phyloP scores from a whole-genome alignment of 2,329 filamentous ascomycete genomes.

The Didymella keratinophila region DNA sequence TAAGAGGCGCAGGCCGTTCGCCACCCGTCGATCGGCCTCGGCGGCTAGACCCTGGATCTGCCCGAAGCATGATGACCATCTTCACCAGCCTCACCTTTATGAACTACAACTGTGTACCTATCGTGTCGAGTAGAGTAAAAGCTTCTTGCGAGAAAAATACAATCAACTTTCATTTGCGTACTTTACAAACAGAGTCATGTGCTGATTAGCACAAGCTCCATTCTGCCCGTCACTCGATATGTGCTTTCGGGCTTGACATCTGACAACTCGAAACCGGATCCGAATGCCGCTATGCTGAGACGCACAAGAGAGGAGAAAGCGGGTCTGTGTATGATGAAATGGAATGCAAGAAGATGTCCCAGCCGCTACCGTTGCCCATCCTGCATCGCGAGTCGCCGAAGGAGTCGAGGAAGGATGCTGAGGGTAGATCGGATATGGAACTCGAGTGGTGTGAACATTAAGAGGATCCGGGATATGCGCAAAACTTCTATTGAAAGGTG shows the following conservation, averaged over 20 bases:
- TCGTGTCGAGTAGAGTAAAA: too few species aligned
- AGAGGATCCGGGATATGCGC: conserved; percentile 32
- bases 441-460: conserved; percentile 37
- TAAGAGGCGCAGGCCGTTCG: conserved; percentile 35
- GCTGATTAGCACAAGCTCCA: conserved; percentile 1
- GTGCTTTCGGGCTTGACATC: conserved; percentile 26
- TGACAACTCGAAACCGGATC: conserved; percentile 21
- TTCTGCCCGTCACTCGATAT: conserved; percentile 19
- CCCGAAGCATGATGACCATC: conserved; percentile 30
- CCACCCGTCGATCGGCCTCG: conserved; percentile 21
- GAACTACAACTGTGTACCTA: neutral
- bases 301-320: conserved; percentile 16
- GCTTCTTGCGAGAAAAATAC: neutral
- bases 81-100: neutral
- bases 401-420: conserved; percentile 26
- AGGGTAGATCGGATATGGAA: conserved; percentile 38
- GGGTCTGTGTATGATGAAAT: conserved; percentile 6
- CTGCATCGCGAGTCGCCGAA: conserved; percentile 23
- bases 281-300: conserved; percentile 41
- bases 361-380: conserved; percentile 36
- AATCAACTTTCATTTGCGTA: conserved; percentile 28
- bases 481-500: conserved; percentile 34
- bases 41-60: conserved; percentile 20
- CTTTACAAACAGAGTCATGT: conserved; percentile 31
- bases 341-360: conserved; percentile 40